Base-by-base conservation (phyloP, 257 asterid genomes). In the Fraxinus anomala region DNA sequence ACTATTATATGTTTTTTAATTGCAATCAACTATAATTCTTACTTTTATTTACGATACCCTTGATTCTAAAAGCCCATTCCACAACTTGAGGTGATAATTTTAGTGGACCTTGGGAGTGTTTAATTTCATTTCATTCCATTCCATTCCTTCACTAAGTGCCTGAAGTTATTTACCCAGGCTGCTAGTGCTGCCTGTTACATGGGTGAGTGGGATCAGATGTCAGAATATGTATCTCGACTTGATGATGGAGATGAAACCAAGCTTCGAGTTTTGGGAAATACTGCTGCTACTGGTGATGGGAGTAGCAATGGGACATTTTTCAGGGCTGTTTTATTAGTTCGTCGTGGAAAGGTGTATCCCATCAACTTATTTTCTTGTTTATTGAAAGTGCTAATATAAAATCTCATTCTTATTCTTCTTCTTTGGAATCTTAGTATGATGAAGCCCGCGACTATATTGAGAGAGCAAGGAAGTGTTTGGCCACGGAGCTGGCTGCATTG, bases 151-250 rank as follows among this genome's bases (percentile, higher is more conserved):
- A 39, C 36, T 72, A 82, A 71, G 31, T 80, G 26, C 23, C 10
- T 69, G 47, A 75, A 70, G n/a, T 80, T 69, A 9, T 72, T 85
- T 51, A 4, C 80, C 77, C 83, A 96, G 99, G 99, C 99, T 89
- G 98, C 99, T 75, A 77, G 1, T 80, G 97, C 98, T 91, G 99
- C 99, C 82, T 96, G 99, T 98, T 92, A 96, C 94, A 96, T 96
- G 99, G 97, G 98, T 69, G 99, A 96, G 83, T 96, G 99, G 99
- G 99, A 96, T 85, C 98, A 96, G 88, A 96, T 96, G 99, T 88
- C 94, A 63, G 99, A 96, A 40, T 96, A 96, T 89, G 99, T 96
- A 87, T 89, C 92, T 83, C 91, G 95, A 73, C 86, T 93, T 84
- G 99, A 96, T 88, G 99, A 96, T 83, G 99, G 99, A 75, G 98